These are phyloP conservation scores for Capronia coronata DNA, from an alignment of 2,329 filamentous ascomycete species.

Conservation along the genomic window DNA sequence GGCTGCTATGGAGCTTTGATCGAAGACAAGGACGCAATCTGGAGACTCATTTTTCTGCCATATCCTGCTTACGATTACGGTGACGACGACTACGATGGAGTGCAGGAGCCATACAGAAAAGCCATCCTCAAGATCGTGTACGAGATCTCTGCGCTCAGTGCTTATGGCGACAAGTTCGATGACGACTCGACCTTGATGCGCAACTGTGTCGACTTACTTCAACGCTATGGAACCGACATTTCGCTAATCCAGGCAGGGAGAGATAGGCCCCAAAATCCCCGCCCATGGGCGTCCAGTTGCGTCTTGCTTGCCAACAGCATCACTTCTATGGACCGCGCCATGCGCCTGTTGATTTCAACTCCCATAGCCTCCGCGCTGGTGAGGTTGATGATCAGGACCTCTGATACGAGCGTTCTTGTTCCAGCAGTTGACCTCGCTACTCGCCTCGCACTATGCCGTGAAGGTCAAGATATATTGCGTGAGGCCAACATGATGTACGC, in stretches of 20 bases:
- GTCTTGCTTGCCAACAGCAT: slow-evolving; percentile 20
- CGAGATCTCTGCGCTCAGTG: slow-evolving; percentile 17
- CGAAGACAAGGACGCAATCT: slow-evolving; percentile 8
- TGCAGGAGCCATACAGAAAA: slow-evolving; percentile 15
- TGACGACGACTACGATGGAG: slow-evolving; percentile 15
- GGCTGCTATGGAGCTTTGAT: slow-evolving; percentile 8
- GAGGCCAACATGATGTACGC: slow-evolving; percentile 1
- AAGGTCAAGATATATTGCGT: slow-evolving; percentile 15
- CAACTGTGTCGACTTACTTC: slow-evolving; percentile 7
- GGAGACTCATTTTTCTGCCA: slow-evolving; percentile 16
- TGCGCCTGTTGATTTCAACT: slow-evolving; percentile 1
- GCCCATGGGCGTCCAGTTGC: slow-evolving; percentile 12
- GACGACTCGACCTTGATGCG: slow-evolving; percentile 7
- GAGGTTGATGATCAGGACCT: not conserved
- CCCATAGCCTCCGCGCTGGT: slow-evolving; percentile 1
- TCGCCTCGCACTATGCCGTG: slow-evolving; percentile 14
- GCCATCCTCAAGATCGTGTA: slow-evolving; percentile 23
- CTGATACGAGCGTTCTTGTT: slow-evolving; percentile 13
- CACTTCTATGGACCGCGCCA: slow-evolving; percentile 14
- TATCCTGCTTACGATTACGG: not conserved
- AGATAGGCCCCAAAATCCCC: not conserved
- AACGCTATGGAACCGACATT: no score
- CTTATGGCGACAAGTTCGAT: slow-evolving; percentile 9
- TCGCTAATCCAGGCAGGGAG: no score
- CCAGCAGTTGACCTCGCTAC: slow-evolving; percentile 20